Base-by-base conservation (phyloP, 2,329 filamentous ascomycete species). In the Phaeosphaeriaceae sp. region DNA sequence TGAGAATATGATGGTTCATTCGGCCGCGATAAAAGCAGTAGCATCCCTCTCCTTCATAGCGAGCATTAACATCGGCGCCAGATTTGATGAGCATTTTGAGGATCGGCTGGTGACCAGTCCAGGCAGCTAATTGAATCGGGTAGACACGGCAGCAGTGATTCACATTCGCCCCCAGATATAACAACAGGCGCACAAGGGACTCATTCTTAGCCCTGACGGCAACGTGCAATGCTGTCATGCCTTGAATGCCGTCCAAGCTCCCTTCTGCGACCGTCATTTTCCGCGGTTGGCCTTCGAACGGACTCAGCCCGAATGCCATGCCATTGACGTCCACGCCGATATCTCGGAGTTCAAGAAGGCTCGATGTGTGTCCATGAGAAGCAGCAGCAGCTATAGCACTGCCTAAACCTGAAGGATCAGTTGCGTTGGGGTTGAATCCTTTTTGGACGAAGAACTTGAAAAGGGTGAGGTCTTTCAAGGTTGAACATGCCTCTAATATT, bases 91-190 rank as follows among this genome's bases (percentile, higher is more conserved):
- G 45, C n/a, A 36, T 48, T 24, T n/a, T 49, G 7, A 59, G 24
- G 4, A 56, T 45, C n/a, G 10, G 1, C 10, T 22, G n/a, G 17
- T 46, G 20, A 5, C 44, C 22, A 20, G 1, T 20, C 2, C 20
- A 25, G 10, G 48, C 51, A 11, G 58, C 58, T 11, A 53, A 17
- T 44, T 57, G 58, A n/a, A 57, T 51, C 22, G 54, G 58, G 19
- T 48, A 61, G 17, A 45, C n/a, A 13, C 7, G 2, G 20, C 58
- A 57, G 17, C n/a, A 40, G 20, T 57, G 58, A 17, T 57, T 54
- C 11, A 41, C 21, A 42, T 55, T 44, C 10, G 51, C 58, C 10
- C 54, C 48, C 7, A 47, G 36, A 3, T 20, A 6, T 9, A 60
- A 31, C 2, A 61, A 17, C 15, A 54, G 21, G 5, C 33, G 25